Conservation (phyloP, 257 asterid genomes). For the Petrea volubilis region DNA sequence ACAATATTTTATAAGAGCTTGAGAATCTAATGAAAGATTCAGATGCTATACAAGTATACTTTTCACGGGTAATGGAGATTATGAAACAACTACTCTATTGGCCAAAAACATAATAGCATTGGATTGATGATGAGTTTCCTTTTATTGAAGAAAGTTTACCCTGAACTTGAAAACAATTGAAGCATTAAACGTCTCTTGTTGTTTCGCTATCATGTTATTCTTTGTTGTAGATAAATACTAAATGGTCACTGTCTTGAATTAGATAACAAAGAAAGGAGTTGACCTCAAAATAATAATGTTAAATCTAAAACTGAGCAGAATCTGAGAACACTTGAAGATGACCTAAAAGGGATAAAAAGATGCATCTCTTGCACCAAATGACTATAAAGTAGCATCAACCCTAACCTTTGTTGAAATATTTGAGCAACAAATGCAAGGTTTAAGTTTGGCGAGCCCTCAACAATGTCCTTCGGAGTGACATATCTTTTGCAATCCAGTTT, state of each 20-base stretch:
- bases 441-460: conserved; percentile 81
- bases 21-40: neutral
- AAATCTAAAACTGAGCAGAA: neutral
- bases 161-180: neutral
- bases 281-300: neutral
- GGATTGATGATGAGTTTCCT: neutral
- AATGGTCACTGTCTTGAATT: neutral
- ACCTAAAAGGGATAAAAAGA: neutral
- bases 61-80: neutral
- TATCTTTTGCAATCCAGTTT: conserved; percentile 85
- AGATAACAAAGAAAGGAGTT: neutral
- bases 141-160: neutral
- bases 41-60: neutral
- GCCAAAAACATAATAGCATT: no score
- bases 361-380: neutral
- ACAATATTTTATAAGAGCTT: neutral
- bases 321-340: neutral
- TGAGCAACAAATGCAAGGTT: conserved; percentile 99
- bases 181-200: neutral
- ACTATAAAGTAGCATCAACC: neutral
- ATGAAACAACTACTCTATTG: neutral
- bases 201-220: neutral
- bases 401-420: conserved; percentile 87
- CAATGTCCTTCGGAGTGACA: conserved; percentile 83
- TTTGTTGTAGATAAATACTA: neutral